Conservation (phyloP, 2,329 filamentous ascomycete genomes). For the Beauveria pseudobassiana region DNA sequence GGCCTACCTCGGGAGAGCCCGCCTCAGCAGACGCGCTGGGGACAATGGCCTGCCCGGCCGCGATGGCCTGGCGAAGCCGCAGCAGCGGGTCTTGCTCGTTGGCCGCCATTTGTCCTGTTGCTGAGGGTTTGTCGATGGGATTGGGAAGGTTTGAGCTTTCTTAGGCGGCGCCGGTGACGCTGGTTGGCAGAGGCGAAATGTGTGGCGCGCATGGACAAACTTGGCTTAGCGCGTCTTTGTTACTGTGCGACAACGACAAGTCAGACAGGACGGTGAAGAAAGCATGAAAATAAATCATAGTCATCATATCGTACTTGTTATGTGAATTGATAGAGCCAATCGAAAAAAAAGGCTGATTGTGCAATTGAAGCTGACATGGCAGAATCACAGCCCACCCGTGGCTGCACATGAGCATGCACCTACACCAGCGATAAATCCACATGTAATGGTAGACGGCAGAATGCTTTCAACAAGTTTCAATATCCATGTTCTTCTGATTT, state of each 20-base stretch:
- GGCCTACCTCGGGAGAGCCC: constrained; percentile 51
- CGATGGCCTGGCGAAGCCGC: constrained; percentile 77
- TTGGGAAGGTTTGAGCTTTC: constrained; percentile 1
- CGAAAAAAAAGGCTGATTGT: too few species aligned
- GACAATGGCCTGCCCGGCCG: constrained; percentile 58
- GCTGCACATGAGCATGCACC: background rate
- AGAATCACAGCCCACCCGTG: too few species aligned
- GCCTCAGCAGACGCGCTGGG: constrained; percentile 66
- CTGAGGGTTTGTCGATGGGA: background rate
- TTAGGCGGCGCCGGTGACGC: background rate
- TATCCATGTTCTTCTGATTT: background rate
- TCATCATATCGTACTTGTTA: too few species aligned
- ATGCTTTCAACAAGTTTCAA: background rate
- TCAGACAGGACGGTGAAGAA: too few species aligned
- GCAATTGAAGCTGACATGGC: too few species aligned
- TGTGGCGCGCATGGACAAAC: constrained; percentile 2
- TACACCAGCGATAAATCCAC: background rate
- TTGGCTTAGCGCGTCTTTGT: background rate
- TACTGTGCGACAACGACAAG: background rate
- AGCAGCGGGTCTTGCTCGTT: constrained; percentile 68
- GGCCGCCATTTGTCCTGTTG: constrained; percentile 45
- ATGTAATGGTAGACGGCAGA: background rate
- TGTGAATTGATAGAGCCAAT: too few species aligned
- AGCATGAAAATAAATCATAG: too few species aligned
- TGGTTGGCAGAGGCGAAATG: background rate